Evolutionary conservation across 768 basidiomycete genomes (phyloP), one percentile per base, ranked within the genome.

Genomic region (Clitopilus hobsonii): DNA sequence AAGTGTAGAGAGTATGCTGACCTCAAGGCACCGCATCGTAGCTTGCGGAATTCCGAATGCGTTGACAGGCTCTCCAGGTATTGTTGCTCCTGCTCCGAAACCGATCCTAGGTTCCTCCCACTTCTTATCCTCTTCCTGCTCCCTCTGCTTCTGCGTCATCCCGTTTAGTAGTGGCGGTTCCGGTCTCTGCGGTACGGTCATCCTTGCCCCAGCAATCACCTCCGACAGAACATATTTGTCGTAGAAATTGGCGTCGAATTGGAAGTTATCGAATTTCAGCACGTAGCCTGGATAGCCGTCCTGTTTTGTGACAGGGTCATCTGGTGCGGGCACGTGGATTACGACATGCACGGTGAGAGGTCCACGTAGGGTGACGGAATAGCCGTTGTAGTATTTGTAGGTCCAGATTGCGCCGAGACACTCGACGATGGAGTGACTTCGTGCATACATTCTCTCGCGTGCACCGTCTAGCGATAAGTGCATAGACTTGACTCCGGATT

Each of bases 1-100:
- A 53, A 24, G 38, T 51, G 16, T 22, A 22, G 57, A 28, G 20
- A 51, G 29, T 13, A 28, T 49, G 66, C 78, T 54, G 54, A 88
- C 87, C 79, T 93, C 91, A 29, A 93, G 72, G 78, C 89, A 91
- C 53, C 91, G 78, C 91, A 92, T 92, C 16, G 91, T 91, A 2
- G 89, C 89, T 65, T 92, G 89, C 5, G 91, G 89, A 52, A 93
- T 90, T 4, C 91, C 91, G 70, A 92, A 93, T 20, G 88, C 88
- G 63, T 92, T 92, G 51, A 93, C 88, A 7, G 91, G 91, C 62
- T 91, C 90, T 4, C 83, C 82, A 11, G 91, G 91, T 60, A 91
- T 81, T n/a, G 75, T 74, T 27, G 81, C 87, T n/a, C n/a, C n/a
- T 29, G 73, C 73, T 16, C 84, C 82, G 48, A 89, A 82, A 49